A percentile compares a stretch with the other conserved stretches of the same genome.
These are phyloP conservation scores for Diaporthe australafricana DNA, from an alignment of 2,329 filamentous ascomycete species.

Conservation along the genomic window DNA sequence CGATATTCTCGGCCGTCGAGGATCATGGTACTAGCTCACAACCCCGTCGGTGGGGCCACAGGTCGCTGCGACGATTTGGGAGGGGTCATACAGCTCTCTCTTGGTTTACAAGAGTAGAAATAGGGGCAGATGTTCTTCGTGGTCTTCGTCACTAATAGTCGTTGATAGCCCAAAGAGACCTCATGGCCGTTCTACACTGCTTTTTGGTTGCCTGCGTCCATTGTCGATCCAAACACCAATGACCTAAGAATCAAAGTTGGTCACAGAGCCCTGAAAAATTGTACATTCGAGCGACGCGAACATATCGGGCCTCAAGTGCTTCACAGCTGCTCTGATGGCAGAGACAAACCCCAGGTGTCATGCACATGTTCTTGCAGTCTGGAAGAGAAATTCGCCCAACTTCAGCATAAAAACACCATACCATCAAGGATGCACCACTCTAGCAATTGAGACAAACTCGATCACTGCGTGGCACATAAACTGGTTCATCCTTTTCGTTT, in stretches of 20 bases:
- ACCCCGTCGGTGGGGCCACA: background rate
- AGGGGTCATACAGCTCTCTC: background rate
- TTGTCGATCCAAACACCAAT: background rate
- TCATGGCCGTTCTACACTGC: background rate
- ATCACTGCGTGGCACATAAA: no score
- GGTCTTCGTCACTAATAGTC: background rate
- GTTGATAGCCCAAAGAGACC: background rate
- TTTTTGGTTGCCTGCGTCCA: background rate
- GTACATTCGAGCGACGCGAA: no score
- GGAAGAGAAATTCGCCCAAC: background rate
- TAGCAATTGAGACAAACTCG: no score
- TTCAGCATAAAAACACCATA: background rate
- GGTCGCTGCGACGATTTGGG: background rate
- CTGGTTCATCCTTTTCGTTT: no score
- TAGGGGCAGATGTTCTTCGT: background rate
- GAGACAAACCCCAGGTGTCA: no score
- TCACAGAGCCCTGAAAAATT: no score
- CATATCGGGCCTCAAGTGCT: no score
- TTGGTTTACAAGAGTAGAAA: no score
- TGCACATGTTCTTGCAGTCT: background rate
- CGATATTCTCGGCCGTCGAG: background rate
- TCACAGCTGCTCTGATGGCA: background rate
- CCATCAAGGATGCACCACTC: no score
- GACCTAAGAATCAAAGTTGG: fast-evolving
- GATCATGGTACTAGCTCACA: background rate